These are phyloP conservation scores for Lasiodiplodia gonubiensis DNA, from an alignment of 2,329 filamentous ascomycete species.

Conservation along the genomic window DNA sequence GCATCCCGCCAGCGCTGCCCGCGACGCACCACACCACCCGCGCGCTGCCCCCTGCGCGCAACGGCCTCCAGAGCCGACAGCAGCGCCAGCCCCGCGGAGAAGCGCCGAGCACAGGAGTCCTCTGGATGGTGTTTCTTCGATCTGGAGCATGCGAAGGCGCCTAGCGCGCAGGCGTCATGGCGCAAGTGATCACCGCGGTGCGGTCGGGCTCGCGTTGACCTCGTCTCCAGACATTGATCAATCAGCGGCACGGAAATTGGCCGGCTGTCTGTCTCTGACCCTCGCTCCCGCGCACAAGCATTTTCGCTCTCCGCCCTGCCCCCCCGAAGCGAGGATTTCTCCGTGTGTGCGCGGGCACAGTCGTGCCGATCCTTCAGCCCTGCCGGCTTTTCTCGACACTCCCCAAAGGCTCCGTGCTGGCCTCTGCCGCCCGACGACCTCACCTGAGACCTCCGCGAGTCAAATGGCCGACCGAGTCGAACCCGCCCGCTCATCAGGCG, in stretches of 20 bases:
- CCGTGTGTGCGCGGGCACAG: slow-evolving; percentile 6
- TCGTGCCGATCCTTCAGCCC: slow-evolving; percentile 23
- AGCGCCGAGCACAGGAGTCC: not conserved
- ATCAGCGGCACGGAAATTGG: slow-evolving; percentile 11
- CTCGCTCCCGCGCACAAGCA: slow-evolving; percentile 25
- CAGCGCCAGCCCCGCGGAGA: not conserved
- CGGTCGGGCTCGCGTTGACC: not conserved
- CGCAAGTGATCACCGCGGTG: slow-evolving; percentile 1
- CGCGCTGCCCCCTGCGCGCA: slow-evolving; percentile 10
- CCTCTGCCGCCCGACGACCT: slow-evolving; percentile 13
- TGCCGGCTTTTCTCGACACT: slow-evolving; percentile 16
- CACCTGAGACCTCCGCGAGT: slow-evolving; percentile 20
- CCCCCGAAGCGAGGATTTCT: slow-evolving; percentile 1
- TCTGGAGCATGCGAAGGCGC: not conserved
- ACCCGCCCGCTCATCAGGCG: slow-evolving; percentile 6
- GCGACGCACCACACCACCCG: not conserved
- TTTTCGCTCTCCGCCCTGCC: slow-evolving; percentile 9
- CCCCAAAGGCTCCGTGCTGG: not conserved
- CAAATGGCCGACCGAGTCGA: slow-evolving; percentile 8
- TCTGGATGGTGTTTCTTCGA: not conserved
- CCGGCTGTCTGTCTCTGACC: slow-evolving; percentile 8
- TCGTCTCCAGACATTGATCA: slow-evolving; percentile 22
- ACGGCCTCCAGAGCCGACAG: too few species aligned
- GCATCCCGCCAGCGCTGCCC: not conserved
- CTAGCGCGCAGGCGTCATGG: not conserved